Evolutionary conservation across 148 eudicot species (phyloP).

Genomic region (Amaranthus palmeri): DNA sequence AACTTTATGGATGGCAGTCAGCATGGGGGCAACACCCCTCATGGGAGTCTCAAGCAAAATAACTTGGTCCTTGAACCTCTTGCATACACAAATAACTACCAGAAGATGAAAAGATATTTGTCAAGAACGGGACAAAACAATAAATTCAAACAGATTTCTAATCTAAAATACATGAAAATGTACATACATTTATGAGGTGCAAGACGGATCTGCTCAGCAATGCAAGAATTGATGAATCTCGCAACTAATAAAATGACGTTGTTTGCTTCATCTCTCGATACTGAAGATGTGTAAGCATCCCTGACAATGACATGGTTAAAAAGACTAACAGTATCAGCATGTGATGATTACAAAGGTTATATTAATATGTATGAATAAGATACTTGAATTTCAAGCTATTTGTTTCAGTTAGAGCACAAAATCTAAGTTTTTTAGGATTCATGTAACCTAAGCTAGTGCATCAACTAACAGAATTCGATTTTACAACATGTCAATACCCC

Average conservation of each 20-base stretch:
- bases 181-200: conserved; percentile 78
- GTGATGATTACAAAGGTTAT: neutral
- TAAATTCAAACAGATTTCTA: too few species aligned
- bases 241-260: conserved; percentile 42
- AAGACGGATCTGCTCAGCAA: conserved; percentile 77
- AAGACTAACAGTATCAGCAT: neutral
- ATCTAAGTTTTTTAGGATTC: too few species aligned
- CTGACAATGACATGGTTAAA: conserved; percentile 31
- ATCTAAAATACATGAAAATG: neutral
- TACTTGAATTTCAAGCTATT: too few species aligned
- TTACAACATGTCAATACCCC: too few species aligned
- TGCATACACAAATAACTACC: conserved; percentile 75
- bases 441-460: too few species aligned
- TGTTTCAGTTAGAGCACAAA: too few species aligned
- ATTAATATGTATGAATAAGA: too few species aligned
- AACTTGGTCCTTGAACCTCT: conserved; percentile 77
- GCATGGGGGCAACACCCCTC: conserved; percentile 76
- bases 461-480: too few species aligned
- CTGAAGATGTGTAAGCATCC: conserved; percentile 60
- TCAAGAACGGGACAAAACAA: too few species aligned
- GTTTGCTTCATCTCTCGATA: conserved; percentile 51
- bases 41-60: conserved; percentile 60
- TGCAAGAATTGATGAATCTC: conserved; percentile 59
- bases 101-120: neutral
- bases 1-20: conserved; percentile 67